Percentiles rank a stretch among this genome's conserved stretches.
phyloP scores from a whole-genome alignment of 2,329 filamentous ascomycete species.

The Dactylellina drechsleri region DNA sequence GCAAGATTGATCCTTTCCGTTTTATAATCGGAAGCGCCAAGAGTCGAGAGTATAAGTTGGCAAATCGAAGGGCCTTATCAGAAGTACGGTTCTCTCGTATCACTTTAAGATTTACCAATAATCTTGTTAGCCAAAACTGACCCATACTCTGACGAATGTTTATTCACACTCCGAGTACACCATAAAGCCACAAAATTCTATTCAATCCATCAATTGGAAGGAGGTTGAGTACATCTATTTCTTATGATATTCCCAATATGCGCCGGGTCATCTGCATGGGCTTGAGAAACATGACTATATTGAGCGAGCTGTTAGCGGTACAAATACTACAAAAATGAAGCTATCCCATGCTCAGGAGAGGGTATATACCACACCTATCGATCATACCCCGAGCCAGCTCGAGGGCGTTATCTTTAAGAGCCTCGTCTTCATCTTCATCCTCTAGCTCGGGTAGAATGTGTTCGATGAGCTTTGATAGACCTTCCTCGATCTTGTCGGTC shows the following conservation, averaged over 20 bases:
- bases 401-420: slow-evolving; percentile 48
- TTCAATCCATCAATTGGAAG: slow-evolving; percentile 9
- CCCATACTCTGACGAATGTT: slow-evolving; percentile 13
- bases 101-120: slow-evolving; percentile 63
- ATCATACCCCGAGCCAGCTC: slow-evolving; percentile 63
- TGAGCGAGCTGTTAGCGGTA: slow-evolving; percentile 56
- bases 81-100: slow-evolving; percentile 79
- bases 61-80: slow-evolving; percentile 81
- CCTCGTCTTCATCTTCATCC: slow-evolving; percentile 54
- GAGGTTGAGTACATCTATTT: slow-evolving; percentile 69
- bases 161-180: slow-evolving; percentile 1
- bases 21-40: slow-evolving; percentile 90
- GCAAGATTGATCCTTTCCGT: slow-evolving; percentile 96
- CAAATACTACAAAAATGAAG: slow-evolving; percentile 57
- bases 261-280: slow-evolving; percentile 78
- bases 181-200: slow-evolving; percentile 7
- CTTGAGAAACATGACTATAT: slow-evolving; percentile 63
- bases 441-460: slow-evolving; percentile 51
- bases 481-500: slow-evolving; percentile 52
- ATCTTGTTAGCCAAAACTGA: slow-evolving; percentile 37
- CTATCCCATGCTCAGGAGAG: slow-evolving; percentile 3
- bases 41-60: slow-evolving; percentile 88
- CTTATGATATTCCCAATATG: slow-evolving; percentile 94
- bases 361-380: slow-evolving; percentile 63
- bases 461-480: slow-evolving; percentile 55